Percentiles rank a stretch among this genome's conserved stretches.
phyloP scores from a whole-genome alignment of 129 eudicot genomes.

The Tagetes patula region DNA sequence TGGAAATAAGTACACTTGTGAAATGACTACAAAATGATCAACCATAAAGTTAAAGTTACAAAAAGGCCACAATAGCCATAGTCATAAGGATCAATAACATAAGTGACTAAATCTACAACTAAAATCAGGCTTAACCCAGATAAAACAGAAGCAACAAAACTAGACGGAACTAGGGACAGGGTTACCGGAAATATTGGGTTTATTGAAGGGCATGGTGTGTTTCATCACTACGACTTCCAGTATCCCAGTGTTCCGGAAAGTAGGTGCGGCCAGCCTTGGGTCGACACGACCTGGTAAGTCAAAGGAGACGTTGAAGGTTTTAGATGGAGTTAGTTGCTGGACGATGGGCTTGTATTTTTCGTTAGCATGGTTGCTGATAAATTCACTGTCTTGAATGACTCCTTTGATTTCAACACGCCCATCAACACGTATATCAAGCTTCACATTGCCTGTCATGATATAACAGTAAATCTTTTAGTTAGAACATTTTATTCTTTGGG shows the following conservation, averaged over 20 bases:
- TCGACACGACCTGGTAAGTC: conserved; percentile 71
- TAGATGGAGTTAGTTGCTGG: conserved; percentile 51
- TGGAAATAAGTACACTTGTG: conserved; percentile 14
- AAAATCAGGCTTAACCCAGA: conserved; percentile 10
- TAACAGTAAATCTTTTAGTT: neutral
- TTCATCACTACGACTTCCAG: conserved; percentile 57
- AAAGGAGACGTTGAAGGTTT: conserved; percentile 54
- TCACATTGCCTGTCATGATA: conserved; percentile 42
- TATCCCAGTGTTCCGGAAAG: conserved; percentile 49
- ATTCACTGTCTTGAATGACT: conserved; percentile 30
- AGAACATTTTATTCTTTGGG: neutral
- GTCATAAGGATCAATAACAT: neutral
- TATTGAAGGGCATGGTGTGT: conserved; percentile 31
- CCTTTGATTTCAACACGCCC: conserved; percentile 57
- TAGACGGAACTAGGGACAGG: conserved; percentile 24
- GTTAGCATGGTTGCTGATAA: conserved; percentile 16
- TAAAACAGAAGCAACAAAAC: conserved; percentile 20
- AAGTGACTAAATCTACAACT: conserved; percentile 16
- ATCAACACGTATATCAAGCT: conserved; percentile 41
- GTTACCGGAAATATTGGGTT: conserved; percentile 26
- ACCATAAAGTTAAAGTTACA: neutral
- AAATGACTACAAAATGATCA: neutral
- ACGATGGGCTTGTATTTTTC: conserved; percentile 38
- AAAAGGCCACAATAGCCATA: conserved; percentile 5
- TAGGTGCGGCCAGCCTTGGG: conserved; percentile 42